phyloP scores from a whole-genome alignment of 768 basidiomycete species.

The Cystobasidium onofrii region DNA sequence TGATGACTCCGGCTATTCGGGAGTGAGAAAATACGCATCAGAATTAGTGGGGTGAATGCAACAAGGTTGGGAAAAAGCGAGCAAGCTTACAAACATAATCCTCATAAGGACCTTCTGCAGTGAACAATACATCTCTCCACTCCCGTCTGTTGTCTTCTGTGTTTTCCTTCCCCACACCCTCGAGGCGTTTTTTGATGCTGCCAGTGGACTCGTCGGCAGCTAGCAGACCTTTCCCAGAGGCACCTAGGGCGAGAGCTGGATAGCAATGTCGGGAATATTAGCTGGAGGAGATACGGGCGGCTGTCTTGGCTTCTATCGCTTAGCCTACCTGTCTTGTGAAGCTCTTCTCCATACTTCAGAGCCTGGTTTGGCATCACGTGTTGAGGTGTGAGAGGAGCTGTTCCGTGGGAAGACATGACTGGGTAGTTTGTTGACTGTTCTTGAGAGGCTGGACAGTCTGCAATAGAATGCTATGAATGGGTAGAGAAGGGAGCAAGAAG shows the following conservation, averaged over 20 bases:
- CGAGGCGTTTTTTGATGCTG: conserved; percentile 28
- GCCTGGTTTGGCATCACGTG: conserved; percentile 11
- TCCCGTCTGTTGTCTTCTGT: conserved; percentile 28
- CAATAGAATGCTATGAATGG: too few species aligned
- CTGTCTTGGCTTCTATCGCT: too few species aligned
- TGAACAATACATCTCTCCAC: conserved; percentile 28
- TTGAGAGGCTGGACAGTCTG: not conserved
- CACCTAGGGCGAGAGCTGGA: conserved; percentile 16
- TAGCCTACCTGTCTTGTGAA: conserved; percentile 24
- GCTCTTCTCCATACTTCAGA: conserved; percentile 14
- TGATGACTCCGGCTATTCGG: conserved; percentile 13
- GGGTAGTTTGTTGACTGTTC: not conserved
- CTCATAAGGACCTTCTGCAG: conserved; percentile 4
- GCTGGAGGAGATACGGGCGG: too few species aligned
- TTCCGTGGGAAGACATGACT: not conserved
- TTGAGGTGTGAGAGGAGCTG: not conserved
- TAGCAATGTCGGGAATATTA: not conserved
- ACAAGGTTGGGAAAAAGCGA: not conserved
- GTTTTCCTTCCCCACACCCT: conserved; percentile 29
- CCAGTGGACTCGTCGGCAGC: conserved; percentile 31
- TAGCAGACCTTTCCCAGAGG: conserved; percentile 19
- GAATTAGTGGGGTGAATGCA: not conserved
- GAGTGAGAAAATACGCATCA: not conserved
- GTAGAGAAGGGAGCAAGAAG: not conserved
- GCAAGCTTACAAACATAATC: conserved; percentile 4